Base-by-base conservation (phyloP, 768 basidiomycete species). In the Amylocystis lapponica region DNA sequence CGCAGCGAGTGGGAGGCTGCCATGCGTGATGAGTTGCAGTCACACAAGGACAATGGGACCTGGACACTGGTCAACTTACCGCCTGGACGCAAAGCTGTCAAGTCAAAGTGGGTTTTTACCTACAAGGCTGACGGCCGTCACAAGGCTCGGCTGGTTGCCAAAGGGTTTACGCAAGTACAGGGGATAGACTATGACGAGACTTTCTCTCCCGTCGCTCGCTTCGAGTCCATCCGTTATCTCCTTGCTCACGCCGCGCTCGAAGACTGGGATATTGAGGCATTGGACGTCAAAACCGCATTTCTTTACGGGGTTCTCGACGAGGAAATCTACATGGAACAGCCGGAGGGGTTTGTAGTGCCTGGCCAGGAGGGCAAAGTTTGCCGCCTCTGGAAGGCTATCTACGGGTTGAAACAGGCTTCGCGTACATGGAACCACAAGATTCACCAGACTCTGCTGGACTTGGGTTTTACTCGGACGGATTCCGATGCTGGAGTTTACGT, bases 321-420 rank as follows among this genome's bases (percentile, higher is more conserved):
- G 27, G 48, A 48, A 27, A 60, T 61, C 41, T 62, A 60, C 55
- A 59, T 63, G 58, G 36, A 50, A 30, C 56, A 56, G 43, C 53
- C 59, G 3, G 50, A 50, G 4, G 57, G 59, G 9, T 56, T 53
- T 39, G 30, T 9, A 9, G 42, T 29, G 2, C 26, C n/a, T n/a
- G 50, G 50, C 25, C 35, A 50, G 36, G 48, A 54, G 19, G 27
- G 51, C 19, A 36, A 50, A 41, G 59, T 63, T 5, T 49, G 41
- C 27, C 36, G 43, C 13, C 54, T 68, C 19, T 14, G 12, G 1
- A 57, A 61, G 29, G 52, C 61, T 2, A 44, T 69, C 1, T 68
- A 68, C 48, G 66, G 66, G 0, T 55, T 68, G 10, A 61, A 64
- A 27, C 66, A 66, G 42, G 59, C 59, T 6, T 55, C 55, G 3